Conservation (phyloP, 345 rosid species). For the Syzygium grande region DNA sequence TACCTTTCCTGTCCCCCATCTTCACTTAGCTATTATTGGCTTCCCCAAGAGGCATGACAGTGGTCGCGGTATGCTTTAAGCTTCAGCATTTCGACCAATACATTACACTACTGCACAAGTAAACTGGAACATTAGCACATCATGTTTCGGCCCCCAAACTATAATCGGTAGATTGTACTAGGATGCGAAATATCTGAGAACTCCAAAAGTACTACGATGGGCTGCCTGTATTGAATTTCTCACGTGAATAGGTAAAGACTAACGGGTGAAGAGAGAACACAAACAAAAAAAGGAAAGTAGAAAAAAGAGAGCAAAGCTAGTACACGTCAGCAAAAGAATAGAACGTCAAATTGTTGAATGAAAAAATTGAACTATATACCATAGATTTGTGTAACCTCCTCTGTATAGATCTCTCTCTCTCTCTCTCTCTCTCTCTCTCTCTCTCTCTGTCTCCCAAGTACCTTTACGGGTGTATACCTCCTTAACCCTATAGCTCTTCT, state of each 20-base stretch:
- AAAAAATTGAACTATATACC: neutral
- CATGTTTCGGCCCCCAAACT: neutral
- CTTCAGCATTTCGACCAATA: neutral
- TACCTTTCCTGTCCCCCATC: neutral
- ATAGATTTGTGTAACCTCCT: neutral
- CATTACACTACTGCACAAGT: neutral
- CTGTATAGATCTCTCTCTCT: neutral
- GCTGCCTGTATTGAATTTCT: neutral
- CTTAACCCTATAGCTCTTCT: constrained; percentile 20
- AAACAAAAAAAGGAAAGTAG: neutral
- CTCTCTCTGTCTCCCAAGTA: constrained; percentile 5
- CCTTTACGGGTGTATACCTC: constrained; percentile 27
- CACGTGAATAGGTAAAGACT: neutral
- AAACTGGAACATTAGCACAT: neutral
- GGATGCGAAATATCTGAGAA: neutral
- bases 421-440: neutral
- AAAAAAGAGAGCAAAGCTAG: neutral
- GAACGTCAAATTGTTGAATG: neutral
- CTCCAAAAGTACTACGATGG: neutral
- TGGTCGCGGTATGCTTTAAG: neutral
- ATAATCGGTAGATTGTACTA: neutral
- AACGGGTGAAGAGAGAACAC: neutral
- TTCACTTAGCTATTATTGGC: neutral
- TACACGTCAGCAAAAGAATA: neutral
- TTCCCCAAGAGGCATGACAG: neutral